Conservation (phyloP, 2,329 filamentous ascomycete genomes). For the Westerdykella sp. region DNA sequence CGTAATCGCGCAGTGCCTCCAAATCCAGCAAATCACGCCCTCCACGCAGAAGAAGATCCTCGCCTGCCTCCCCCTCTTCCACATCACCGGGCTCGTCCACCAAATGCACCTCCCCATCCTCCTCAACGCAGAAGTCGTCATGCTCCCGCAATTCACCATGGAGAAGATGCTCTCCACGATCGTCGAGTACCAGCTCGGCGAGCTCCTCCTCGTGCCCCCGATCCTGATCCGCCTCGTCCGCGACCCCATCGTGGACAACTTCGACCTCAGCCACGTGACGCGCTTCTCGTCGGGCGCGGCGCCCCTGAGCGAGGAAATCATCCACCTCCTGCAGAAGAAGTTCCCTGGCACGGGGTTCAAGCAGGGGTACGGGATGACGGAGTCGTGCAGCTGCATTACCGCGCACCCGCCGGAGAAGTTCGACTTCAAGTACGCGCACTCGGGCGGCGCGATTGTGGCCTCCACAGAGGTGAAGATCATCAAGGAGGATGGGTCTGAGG, state of each 20-base stretch:
- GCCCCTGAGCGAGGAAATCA: conserved; percentile 52
- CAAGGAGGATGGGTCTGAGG: conserved; percentile 50
- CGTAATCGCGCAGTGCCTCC: conserved; percentile 53
- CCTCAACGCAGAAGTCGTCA: conserved; percentile 60
- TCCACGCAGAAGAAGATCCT: conserved; percentile 38
- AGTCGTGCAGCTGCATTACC: conserved; percentile 58
- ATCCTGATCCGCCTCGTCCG: conserved; percentile 57
- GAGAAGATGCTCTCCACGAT: conserved; percentile 43
- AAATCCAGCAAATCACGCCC: conserved; percentile 41
- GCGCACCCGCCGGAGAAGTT: conserved; percentile 53
- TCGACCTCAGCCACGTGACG: conserved; percentile 51
- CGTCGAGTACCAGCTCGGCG: conserved; percentile 46
- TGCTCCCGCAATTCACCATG: conserved; percentile 59
- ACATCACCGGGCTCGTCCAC: conserved; percentile 34
- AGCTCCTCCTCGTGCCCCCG: conserved; percentile 49
- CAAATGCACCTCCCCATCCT: conserved; percentile 57
- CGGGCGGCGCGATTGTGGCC: conserved; percentile 52
- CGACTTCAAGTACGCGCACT: conserved; percentile 52
- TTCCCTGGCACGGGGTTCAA: conserved; percentile 58
- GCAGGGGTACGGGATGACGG: conserved; percentile 65
- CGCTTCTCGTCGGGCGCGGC: conserved; percentile 57
- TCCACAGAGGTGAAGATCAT: conserved; percentile 57
- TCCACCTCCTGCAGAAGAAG: conserved; percentile 49
- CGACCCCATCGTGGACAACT: conserved; percentile 49
- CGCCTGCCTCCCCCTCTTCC: conserved; percentile 28